These are phyloP conservation scores for Fusarium udum DNA, from an alignment of 2,329 filamentous ascomycete genomes.

Conservation along the genomic window DNA sequence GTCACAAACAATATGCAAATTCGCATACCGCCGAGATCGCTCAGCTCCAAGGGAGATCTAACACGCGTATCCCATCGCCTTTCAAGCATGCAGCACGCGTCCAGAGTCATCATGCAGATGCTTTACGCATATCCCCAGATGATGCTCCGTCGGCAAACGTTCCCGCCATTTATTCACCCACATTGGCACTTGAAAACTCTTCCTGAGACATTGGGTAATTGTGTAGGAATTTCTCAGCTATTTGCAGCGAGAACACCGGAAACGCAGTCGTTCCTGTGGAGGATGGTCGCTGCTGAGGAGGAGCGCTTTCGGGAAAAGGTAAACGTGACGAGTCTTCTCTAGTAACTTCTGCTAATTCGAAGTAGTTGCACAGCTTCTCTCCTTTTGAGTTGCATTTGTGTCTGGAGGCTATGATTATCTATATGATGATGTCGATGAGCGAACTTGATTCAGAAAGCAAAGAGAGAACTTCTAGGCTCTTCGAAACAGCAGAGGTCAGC, in stretches of 20 bases:
- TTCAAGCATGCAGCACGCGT: slow-evolving; percentile 23
- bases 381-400: slow-evolving; percentile 29
- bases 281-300: slow-evolving; percentile 39
- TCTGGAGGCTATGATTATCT: slow-evolving; percentile 42
- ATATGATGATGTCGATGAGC: slow-evolving; percentile 46
- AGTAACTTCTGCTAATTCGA: neutral
- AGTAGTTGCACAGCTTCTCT: neutral
- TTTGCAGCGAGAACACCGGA: slow-evolving; percentile 39
- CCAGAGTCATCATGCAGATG: slow-evolving; percentile 37
- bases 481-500: slow-evolving; percentile 33
- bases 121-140: slow-evolving; percentile 44
- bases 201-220: slow-evolving; percentile 38
- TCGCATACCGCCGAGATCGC: neutral
- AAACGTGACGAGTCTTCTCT: neutral
- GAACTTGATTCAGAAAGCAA: slow-evolving; percentile 20
- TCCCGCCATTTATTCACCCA: slow-evolving; percentile 47
- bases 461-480: slow-evolving; percentile 1
- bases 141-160: slow-evolving; percentile 45
- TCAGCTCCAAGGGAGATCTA: slow-evolving; percentile 15
- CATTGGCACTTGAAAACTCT: slow-evolving; percentile 36
- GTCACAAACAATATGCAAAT: neutral
- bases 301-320: slow-evolving; percentile 34
- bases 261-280: slow-evolving; percentile 42
- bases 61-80: slow-evolving; percentile 18
- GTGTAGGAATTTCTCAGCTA: slow-evolving; percentile 40